Base-by-base conservation (phyloP, 805 yeast genomes). In the Lachancea thermotolerans region DNA sequence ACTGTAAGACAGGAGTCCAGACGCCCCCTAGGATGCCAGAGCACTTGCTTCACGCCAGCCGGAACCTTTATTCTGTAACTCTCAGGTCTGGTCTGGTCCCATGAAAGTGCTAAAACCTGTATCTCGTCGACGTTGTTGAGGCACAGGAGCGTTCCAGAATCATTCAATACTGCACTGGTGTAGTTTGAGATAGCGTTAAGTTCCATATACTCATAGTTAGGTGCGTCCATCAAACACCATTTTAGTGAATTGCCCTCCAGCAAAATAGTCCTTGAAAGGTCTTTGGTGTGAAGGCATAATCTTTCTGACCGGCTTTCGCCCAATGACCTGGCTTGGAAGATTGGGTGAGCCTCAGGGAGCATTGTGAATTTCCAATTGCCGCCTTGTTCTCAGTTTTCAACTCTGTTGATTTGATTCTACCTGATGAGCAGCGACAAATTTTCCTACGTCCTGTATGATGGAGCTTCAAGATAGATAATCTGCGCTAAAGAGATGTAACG, bases 11-110 rank as follows among this genome's bases (percentile, higher is more conserved):
- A 47, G 11, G 52, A 50, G 33, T 55, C 57, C 2, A 46, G 37
- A 7, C 44, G 40, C 8, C 62, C 58, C 32, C 54, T 49, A 10
- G 66, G 78, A 60, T 37, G 82, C 79, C 64, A 79, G 68, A 41
- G 67, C 43, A 50, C 73, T 64, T 21, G 79, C 64, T 35, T 71
- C 67, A 41, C 71, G 2, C 37, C 30, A 3, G 49, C 17, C 8
- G 34, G 28, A 9, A 41, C 32, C 4, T 43, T 14, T 18, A 44
- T 32, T 16, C 31, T 30, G 37, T 39, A 39, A 12, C 11, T 38
- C 2, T 17, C 28, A 15, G 43, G 36, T n/a, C 15, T 8, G 14
- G 17, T 17, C 32, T 54, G 52, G 11, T 49, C 51, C 62, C 62
- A 58, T 25, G 64, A 61, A 36, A 60, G 43, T 36, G 59, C 64